These are phyloP conservation scores for Purpureocillium takamizusanense DNA, from an alignment of 2,329 filamentous ascomycete genomes.

Conservation along the genomic window DNA sequence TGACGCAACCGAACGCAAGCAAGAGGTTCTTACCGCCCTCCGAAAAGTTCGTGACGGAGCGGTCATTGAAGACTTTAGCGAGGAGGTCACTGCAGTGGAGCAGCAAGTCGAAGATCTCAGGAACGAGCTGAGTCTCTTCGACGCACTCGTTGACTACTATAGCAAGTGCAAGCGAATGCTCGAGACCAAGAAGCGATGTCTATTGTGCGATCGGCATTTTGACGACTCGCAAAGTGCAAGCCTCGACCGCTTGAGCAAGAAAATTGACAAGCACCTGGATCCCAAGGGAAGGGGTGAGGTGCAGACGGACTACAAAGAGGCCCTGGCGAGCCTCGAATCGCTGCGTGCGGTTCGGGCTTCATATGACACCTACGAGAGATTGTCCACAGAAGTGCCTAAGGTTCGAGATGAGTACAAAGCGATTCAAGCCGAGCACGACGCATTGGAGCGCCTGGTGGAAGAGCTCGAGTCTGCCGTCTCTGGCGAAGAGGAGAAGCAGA, in stretches of 20 bases:
- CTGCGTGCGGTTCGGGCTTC: constrained; percentile 55
- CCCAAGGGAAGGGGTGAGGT: constrained; percentile 54
- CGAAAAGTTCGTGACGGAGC: constrained; percentile 31
- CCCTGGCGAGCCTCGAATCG: constrained; percentile 41
- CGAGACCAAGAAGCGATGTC: constrained; percentile 62
- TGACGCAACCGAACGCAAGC: constrained; percentile 53
- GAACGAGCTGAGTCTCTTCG: constrained; percentile 60
- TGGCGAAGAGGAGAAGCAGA: constrained; percentile 54
- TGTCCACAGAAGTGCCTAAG: constrained; percentile 62
- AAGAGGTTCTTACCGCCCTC: constrained; percentile 42
- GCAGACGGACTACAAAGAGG: constrained; percentile 49
- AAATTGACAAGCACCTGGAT: constrained; percentile 55
- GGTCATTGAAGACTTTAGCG: constrained; percentile 44
- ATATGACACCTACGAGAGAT: constrained; percentile 65
- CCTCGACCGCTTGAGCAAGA: constrained; percentile 53
- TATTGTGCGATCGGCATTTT: constrained; percentile 67
- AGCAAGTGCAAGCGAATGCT: constrained; percentile 56
- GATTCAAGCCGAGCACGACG: constrained; percentile 52
- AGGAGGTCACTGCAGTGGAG: constrained; percentile 40
- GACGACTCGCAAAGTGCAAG: constrained; percentile 47
- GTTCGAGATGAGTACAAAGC: constrained; percentile 55
- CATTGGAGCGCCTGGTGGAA: constrained; percentile 53
- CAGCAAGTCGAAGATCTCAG: constrained; percentile 52
- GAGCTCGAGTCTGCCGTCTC: constrained; percentile 58
- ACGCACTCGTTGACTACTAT: constrained; percentile 64